Percentiles rank a stretch among this genome's conserved stretches.
phyloP scores from a whole-genome alignment of 2,329 filamentous ascomycete species.

The Tricladium varicosporioides region DNA sequence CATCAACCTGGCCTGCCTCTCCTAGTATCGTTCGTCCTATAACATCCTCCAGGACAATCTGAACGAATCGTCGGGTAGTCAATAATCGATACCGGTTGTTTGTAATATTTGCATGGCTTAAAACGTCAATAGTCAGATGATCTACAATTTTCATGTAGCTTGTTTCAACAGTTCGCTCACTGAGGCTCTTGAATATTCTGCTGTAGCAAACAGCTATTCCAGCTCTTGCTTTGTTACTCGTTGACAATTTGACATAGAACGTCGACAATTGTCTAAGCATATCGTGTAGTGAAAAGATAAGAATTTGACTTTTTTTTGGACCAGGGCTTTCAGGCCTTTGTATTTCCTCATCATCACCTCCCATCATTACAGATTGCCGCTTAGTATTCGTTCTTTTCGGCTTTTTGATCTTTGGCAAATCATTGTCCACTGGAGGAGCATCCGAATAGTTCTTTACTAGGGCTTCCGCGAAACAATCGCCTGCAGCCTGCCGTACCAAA shows the following conservation, averaged over 20 bases:
- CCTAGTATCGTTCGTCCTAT: slow-evolving; percentile 80
- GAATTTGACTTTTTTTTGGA: slow-evolving; percentile 68
- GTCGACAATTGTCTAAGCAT: slow-evolving; percentile 75
- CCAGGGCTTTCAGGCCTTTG: slow-evolving; percentile 71
- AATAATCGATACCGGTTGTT: slow-evolving; percentile 87
- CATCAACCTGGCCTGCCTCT: slow-evolving; percentile 83
- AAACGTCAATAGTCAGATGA: slow-evolving; percentile 75
- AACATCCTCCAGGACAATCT: slow-evolving; percentile 79
- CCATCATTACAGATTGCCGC: slow-evolving; percentile 53
- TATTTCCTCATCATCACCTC: slow-evolving; percentile 73
- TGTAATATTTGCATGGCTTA: slow-evolving; percentile 71
- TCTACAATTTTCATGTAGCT: slow-evolving; percentile 80
- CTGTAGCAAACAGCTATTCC: slow-evolving; percentile 87
- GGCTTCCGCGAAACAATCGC: slow-evolving; percentile 79
- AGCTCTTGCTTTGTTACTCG: slow-evolving; percentile 76
- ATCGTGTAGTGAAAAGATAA: slow-evolving; percentile 74
- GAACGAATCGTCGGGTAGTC: slow-evolving; percentile 79
- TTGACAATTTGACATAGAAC: slow-evolving; percentile 77
- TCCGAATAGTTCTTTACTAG: slow-evolving; percentile 79
- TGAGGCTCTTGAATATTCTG: slow-evolving; percentile 73
- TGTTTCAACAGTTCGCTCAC: slow-evolving; percentile 77
- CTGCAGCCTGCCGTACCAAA: slow-evolving; percentile 79
- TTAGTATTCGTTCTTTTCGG: slow-evolving; percentile 67
- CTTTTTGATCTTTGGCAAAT: slow-evolving; percentile 61
- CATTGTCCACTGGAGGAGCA: slow-evolving; percentile 46